phyloP scores from a whole-genome alignment of 805 yeast species.

The Scheffersomyces lignosus region DNA sequence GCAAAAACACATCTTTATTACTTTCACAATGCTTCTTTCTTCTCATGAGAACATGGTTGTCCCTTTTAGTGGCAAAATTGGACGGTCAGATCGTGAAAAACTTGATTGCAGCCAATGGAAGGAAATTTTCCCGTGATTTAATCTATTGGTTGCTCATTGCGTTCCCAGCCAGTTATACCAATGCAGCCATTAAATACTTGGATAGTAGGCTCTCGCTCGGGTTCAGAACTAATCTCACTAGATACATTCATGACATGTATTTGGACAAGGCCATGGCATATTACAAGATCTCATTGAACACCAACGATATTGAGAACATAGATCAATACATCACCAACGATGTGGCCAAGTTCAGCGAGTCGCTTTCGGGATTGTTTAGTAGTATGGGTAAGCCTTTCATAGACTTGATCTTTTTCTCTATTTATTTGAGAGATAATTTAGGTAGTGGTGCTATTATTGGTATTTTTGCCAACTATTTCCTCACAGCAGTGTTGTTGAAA shows the following conservation, averaged over 20 bases:
- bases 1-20: slow-evolving; percentile 65
- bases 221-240: slow-evolving; percentile 78
- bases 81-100: slow-evolving; percentile 93
- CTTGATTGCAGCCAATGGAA: slow-evolving; percentile 77
- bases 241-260: slow-evolving; percentile 89
- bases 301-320: slow-evolving; percentile 58
- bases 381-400: slow-evolving; percentile 89
- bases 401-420: slow-evolving; percentile 80
- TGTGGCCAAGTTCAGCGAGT: slow-evolving; percentile 73
- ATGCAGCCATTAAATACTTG: slow-evolving; percentile 81
- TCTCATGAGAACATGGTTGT: slow-evolving; percentile 81
- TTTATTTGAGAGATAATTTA: slow-evolving; percentile 78
- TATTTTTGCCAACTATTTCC: slow-evolving; percentile 74
- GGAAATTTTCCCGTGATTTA: slow-evolving; percentile 72
- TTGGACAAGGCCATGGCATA: slow-evolving; percentile 78
- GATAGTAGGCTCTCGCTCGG: slow-evolving; percentile 76
- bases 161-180: slow-evolving; percentile 89
- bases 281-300: slow-evolving; percentile 72
- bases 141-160: slow-evolving; percentile 88
- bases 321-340: slow-evolving; percentile 89
- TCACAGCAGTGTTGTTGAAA: slow-evolving; percentile 76
- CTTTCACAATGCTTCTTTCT: slow-evolving; percentile 72
- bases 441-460: slow-evolving; percentile 87
- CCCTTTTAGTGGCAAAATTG: slow-evolving; percentile 78
- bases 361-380: slow-evolving; percentile 80